These are phyloP conservation scores for Vigna radiata DNA, from an alignment of 306 rosid genomes.

Conservation along the genomic window DNA sequence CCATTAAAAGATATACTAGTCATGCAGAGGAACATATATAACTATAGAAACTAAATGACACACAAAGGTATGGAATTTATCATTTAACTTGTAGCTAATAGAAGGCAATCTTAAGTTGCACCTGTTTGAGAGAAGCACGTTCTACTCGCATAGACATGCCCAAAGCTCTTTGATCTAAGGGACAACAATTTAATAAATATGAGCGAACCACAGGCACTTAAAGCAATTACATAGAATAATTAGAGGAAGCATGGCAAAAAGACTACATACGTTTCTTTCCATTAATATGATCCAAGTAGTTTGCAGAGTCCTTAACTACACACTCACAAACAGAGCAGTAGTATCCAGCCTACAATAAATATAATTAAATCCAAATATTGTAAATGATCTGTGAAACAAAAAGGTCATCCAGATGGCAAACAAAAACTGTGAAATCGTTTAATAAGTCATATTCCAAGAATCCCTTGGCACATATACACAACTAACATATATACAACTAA, in stretches of 20 bases:
- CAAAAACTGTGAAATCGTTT: not conserved
- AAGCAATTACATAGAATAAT: not conserved
- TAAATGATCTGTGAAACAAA: constrained; percentile 33
- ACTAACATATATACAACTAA: not conserved
- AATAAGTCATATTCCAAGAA: not conserved
- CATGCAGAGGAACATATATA: constrained; percentile 15
- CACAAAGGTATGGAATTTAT: constrained; percentile 12
- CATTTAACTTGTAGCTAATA: constrained; percentile 12
- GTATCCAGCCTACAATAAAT: constrained; percentile 87
- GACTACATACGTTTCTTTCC: constrained; percentile 93
- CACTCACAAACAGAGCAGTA: constrained; percentile 95
- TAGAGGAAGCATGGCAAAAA: constrained; percentile 20
- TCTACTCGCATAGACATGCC: constrained; percentile 99
- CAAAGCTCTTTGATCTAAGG: constrained; percentile 92
- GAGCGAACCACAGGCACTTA: constrained; percentile 33
- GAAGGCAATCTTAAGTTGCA: constrained; percentile 32
- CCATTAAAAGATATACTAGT: constrained; percentile 46
- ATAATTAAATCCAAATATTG: constrained; percentile 15
- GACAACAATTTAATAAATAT: constrained; percentile 31
- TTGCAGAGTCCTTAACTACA: constrained; percentile 99
- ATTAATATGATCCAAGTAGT: constrained; percentile 97
- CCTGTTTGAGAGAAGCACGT: constrained; percentile 96
- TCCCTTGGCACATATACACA: not conserved
- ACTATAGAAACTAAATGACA: constrained; percentile 26
- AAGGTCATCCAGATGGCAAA: constrained; percentile 12